Base-by-base conservation (phyloP, 176 grass and related monocot genomes). In the Raddia distichophylla region DNA sequence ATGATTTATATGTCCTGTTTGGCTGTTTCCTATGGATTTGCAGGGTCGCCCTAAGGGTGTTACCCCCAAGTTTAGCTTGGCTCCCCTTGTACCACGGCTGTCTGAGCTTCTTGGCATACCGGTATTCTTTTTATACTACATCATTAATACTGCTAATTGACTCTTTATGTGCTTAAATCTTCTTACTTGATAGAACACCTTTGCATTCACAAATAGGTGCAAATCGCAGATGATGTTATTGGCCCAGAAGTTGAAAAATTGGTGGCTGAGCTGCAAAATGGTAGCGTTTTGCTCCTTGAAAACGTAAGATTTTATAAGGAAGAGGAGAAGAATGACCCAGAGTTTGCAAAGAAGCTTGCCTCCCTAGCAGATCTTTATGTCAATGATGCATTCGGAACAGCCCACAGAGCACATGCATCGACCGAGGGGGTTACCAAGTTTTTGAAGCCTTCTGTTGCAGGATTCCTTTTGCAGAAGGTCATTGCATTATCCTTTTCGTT, bases 251-350 rank as follows among this genome's bases (percentile, higher is more conserved):
- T 93, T 77, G 91, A 86, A 18, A 93, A 88, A 57, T 73, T 88
- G 75, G 88, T 93, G 22, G 18, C 79, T 35, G 69, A 8, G 14
- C 67, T 88, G 46, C 59, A 82, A 64, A 90, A 90, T 51, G 91
- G 91, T 57, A 37, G 85, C 57, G 88, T 90, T 71, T 60, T 90
- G 82, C 91, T 93, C 61, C 91, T 93, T 0, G 91, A 93, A 79
- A 93, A 93, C n/a, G 88, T 93, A 18, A 90, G 91, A 51, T 93
- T 93, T 52, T 93, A 93, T 76, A 90, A 93, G 86, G 88, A 93
- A 59, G 91, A 93, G 73, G 91, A 90, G 82, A 93, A 93, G 78
- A 93, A 93, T 68, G 91, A 93, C 9, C 91, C 88, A 18, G 88
- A 90, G 53, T 93, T 93, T 58, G 91, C 91, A 50, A 76, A 93